These are phyloP conservation scores for Sclerotinia minor DNA, from an alignment of 2,329 filamentous ascomycete species.

Conservation along the genomic window DNA sequence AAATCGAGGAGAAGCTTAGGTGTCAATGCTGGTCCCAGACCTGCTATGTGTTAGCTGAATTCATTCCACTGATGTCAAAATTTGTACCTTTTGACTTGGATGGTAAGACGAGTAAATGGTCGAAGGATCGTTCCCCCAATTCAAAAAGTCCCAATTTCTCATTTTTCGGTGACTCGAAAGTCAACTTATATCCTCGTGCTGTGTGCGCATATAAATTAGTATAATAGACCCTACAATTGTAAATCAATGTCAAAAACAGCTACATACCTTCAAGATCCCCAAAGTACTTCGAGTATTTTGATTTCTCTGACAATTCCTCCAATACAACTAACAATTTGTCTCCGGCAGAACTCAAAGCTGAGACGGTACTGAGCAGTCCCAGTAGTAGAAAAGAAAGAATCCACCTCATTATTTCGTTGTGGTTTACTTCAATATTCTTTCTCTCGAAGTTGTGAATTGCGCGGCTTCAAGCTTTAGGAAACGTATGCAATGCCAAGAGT, in stretches of 20 bases:
- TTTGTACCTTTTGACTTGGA: conserved; percentile 79
- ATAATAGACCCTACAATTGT: conserved; percentile 10
- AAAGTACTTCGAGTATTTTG: conserved; percentile 79
- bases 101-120: conserved; percentile 87
- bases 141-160: conserved; percentile 75
- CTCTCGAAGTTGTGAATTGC: conserved; percentile 27
- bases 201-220: conserved; percentile 26
- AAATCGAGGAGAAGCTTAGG: conserved; percentile 87
- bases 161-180: conserved; percentile 81
- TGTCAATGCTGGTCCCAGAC: conserved; percentile 83
- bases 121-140: conserved; percentile 84
- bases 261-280: conserved; percentile 66
- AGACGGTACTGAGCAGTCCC: conserved; percentile 63
- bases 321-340: conserved; percentile 81
- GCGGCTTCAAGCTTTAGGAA: conserved; percentile 41
- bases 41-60: conserved; percentile 46
- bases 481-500: conserved; percentile 42
- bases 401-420: conserved; percentile 64
- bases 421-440: conserved; percentile 29
- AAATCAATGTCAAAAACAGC: conserved; percentile 27
- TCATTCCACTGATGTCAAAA: conserved; percentile 20
- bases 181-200: conserved; percentile 82
- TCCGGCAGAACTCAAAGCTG: conserved; percentile 77
- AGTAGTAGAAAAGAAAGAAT: conserved; percentile 69
- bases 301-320: conserved; percentile 79